Base-by-base conservation (phyloP, 768 basidiomycete species). In the Dioszegia crocea region DNA sequence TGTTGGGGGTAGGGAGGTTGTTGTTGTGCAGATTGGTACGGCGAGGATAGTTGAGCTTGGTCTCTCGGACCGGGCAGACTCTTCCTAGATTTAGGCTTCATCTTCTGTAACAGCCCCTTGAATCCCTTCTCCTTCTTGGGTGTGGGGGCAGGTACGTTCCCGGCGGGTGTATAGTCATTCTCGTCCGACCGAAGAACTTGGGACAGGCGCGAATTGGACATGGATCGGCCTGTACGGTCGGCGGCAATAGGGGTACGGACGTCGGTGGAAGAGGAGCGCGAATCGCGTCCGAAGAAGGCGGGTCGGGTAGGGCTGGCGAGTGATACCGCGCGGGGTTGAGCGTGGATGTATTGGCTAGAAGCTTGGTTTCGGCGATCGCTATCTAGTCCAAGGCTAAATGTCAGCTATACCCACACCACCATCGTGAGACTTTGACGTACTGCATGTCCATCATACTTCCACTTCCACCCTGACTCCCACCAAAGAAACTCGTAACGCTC, bases 401-500 rank as follows among this genome's bases (percentile, higher is more conserved):
- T 55, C 30, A 51, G 46, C 36, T 50, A 29, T 14, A 10, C n/a
- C n/a, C 33, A 24, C 47, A 16, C 12, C 12, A 10, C 27, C 19
- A 8, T 54, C 23, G 2, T 6, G 27, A 45, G 41, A 17, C 29
- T 2, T 1, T 14, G 41, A 74, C 77, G 60, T 53, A 78, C 77
- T 78, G 77, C 77, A 78, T 78, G 59, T 78, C 76, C 73, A 78
- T 74, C 77, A 78, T 77, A 48, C 75, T 76, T 1, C 77, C 77
- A 62, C 76, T 77, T 31, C 76, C 77, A 47, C 68, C 73, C 59
- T 76, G 74, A 64, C 73, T 75, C 17, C 77, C 76, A 9, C 76
- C 71, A 60, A 76, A 76, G 40, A 76, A 65, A 57, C 75, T 76
- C 23, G 75, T 76, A 11, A 76, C 75, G 55, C 73, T 75, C 6